These are phyloP conservation scores for Kwoniella newhampshirensis DNA, from an alignment of 768 basidiomycete genomes.

Conservation along the genomic window DNA sequence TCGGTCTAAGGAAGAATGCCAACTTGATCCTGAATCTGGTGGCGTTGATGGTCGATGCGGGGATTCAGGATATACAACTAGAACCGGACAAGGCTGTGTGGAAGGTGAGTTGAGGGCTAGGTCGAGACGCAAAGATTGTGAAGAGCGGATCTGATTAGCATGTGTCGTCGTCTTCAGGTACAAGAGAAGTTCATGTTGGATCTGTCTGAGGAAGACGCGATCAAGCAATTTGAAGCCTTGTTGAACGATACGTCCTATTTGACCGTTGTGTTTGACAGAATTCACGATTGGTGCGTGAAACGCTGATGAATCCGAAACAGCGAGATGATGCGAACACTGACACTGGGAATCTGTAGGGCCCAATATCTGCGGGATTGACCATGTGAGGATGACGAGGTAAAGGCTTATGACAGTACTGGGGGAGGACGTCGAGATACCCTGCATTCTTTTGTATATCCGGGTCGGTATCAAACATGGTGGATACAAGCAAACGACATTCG, in stretches of 20 bases:
- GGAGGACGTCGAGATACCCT: slow-evolving; percentile 12
- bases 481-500: too few relatives aligned
- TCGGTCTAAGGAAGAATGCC: slow-evolving; percentile 90
- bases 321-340: too few relatives aligned
- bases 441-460: slow-evolving; percentile 7
- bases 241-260: slow-evolving; percentile 94
- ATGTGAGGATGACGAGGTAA: background rate
- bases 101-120: slow-evolving; percentile 54
- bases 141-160: background rate
- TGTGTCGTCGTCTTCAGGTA: slow-evolving; percentile 60
- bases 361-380: slow-evolving; percentile 45
- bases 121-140: too few relatives aligned
- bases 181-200: slow-evolving; percentile 96
- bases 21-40: slow-evolving; percentile 96
- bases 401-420: too few relatives aligned
- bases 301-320: background rate
- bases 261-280: slow-evolving; percentile 86
- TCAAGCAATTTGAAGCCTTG: slow-evolving; percentile 90
- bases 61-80: slow-evolving; percentile 93
- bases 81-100: slow-evolving; percentile 58
- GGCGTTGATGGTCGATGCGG: slow-evolving; percentile 94
- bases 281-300: slow-evolving; percentile 60
- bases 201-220: slow-evolving; percentile 92
- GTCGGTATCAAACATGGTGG: too few relatives aligned
- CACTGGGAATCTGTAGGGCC: slow-evolving; percentile 22